Percentiles rank a stretch among this genome's conserved stretches.
These are phyloP conservation scores for Paralagenidium karlingii DNA, from an alignment of 352 stramenopile species.

Conservation along the genomic window DNA sequence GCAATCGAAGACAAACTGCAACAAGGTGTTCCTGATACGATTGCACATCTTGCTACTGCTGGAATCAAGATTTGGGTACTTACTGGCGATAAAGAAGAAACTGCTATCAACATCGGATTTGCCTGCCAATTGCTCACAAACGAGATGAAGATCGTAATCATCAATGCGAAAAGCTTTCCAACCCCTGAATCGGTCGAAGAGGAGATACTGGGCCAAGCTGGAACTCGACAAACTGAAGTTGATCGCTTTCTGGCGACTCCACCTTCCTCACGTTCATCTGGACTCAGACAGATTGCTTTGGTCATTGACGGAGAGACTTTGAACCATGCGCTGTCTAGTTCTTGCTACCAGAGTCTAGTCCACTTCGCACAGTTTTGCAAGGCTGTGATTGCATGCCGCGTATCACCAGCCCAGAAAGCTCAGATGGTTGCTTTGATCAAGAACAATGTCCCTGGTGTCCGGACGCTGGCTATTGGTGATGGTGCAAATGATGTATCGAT, in stretches of 20 bases:
- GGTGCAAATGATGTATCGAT: slow-evolving; percentile 94
- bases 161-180: slow-evolving; percentile 41
- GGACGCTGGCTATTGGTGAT: slow-evolving; percentile 86
- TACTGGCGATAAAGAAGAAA: slow-evolving; percentile 91
- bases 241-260: slow-evolving; percentile 30
- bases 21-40: slow-evolving; percentile 79
- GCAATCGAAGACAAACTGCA: slow-evolving; percentile 93
- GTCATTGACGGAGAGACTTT: slow-evolving; percentile 76
- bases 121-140: slow-evolving; percentile 81
- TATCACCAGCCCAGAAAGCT: slow-evolving; percentile 80
- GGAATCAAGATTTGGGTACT: slow-evolving; percentile 92
- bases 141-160: slow-evolving; percentile 58
- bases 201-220: slow-evolving; percentile 33
- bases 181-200: slow-evolving; percentile 31
- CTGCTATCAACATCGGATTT: slow-evolving; percentile 91
- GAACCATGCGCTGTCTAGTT: slow-evolving; percentile 26
- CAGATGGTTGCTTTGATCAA: slow-evolving; percentile 78
- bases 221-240: slow-evolving; percentile 24
- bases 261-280: slow-evolving; percentile 13
- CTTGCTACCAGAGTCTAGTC: slow-evolving; percentile 28
- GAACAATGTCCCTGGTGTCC: slow-evolving; percentile 44
- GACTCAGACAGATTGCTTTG: slow-evolving; percentile 45
- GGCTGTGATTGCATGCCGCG: slow-evolving; percentile 78
- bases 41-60: slow-evolving; percentile 67
- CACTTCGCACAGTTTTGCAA: slow-evolving; percentile 74